Evolutionary conservation across 352 stramenopile species (phyloP), one percentile per base, ranked within the genome.

Genomic region (Pythium aquatile): DNA sequence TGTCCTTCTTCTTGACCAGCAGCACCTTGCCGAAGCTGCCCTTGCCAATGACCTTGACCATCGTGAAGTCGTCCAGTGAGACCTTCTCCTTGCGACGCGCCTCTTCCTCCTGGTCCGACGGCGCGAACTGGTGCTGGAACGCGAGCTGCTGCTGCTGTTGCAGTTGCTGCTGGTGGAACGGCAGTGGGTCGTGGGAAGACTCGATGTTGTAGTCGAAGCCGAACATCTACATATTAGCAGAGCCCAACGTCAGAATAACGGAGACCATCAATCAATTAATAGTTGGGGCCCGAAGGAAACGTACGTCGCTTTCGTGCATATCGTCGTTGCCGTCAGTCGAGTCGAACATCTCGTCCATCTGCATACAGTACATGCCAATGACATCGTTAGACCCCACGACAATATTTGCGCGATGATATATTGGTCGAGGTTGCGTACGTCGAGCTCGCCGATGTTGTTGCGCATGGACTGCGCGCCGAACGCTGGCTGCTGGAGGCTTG

Each of bases 31-130:
- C 94, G 71, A 98, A 98, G 49, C 72, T 97, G 61, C 96, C 96
- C 72, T 98, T 98, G 47, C 97, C 97, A 65, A 99, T 98, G 46
- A 98, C 95, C 69, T 98, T 98, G 60, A 99, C 93, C 77, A 99
- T 97, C 64, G 97, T 91, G 72, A 99, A 99, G 64, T 93, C 87
- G 40, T 96, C 87, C 14, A 98, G 78, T 33, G 76, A 81, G 5
- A 97, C 90, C 39, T 94, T 96, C 53, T 90, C 85, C n/a, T 78
- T 81, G 10, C 71, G 69, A 51, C 71, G 76, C 55, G 63, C 69
- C 56, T 75, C 67, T 53, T 72, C 69, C 48, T 77, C 61, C 13
- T 78, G 52, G 79, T 76, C 48, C 72, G 57, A 48, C 16, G 55
- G 47, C 42, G 53, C 49, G 35, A 83, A 72, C 61, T 83, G 76